phyloP scores from a whole-genome alignment of 768 basidiomycete species.

The Kwoniella pini region DNA sequence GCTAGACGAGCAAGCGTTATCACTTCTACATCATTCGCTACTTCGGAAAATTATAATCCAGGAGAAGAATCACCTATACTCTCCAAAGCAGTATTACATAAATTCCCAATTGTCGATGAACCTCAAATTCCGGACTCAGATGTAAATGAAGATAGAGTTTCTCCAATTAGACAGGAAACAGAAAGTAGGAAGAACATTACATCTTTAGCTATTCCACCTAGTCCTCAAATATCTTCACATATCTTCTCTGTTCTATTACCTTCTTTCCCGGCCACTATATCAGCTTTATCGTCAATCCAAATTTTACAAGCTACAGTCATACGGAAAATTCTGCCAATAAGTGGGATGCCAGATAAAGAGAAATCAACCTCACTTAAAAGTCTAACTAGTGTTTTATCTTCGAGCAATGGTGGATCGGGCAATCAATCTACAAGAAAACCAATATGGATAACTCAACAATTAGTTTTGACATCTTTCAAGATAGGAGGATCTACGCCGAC shows the following conservation, averaged over 20 bases:
- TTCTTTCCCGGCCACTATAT: constrained; percentile 21
- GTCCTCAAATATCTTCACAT: constrained; percentile 7
- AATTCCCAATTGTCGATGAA: constrained; percentile 12
- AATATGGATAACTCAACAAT: constrained; percentile 24
- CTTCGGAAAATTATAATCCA: constrained; percentile 1
- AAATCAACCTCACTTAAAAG: constrained; percentile 15
- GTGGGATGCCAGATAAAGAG: constrained; percentile 17
- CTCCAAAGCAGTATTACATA: constrained; percentile 2
- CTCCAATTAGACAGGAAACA: neutral
- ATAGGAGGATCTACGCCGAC: constrained; percentile 8
- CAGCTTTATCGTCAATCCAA: constrained; percentile 18
- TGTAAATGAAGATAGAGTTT: neutral
- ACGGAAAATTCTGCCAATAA: neutral
- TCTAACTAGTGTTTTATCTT: constrained; percentile 13
- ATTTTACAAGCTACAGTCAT: constrained; percentile 30
- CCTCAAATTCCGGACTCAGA: neutral
- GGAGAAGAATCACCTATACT: constrained; percentile 1
- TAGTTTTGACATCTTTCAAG: constrained; percentile 30
- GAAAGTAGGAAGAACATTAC: neutral
- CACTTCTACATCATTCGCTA: constrained; percentile 12
- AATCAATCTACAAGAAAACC: neutral
- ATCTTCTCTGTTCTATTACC: constrained; percentile 24
- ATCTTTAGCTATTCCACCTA: constrained; percentile 3
- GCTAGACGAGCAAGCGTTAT: constrained; percentile 10
- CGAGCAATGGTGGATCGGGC: neutral